Evolutionary conservation across 1,284 basidiomycete species (phyloP), one percentile per base, ranked within the genome.

Genomic region (Mrakiaceae sp.): DNA sequence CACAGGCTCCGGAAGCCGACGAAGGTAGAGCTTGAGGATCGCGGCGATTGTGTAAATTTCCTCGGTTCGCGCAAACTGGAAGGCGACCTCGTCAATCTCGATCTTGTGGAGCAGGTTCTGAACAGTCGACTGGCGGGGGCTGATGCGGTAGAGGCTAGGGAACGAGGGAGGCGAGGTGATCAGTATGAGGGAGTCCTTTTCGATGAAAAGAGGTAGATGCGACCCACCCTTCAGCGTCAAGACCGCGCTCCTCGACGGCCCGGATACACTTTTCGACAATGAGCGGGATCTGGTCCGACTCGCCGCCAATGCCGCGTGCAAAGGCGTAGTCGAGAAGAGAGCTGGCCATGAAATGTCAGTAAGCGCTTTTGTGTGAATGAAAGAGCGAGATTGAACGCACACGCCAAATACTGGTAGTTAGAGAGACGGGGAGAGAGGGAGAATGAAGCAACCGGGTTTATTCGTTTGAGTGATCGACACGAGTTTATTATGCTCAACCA

Each of bases 1-100:
- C n/a, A 98, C 81, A 0, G 94, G 89, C 70, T 94, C 90, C 0
- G 95, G 93, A 3, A 98, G 79, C 72, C 94, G 90, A 46, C 95
- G 86, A 50, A 99, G 80, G 78, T 92, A 94, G 52, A 88, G 79
- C 87, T 98, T 98, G 64, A 99, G 78, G 58, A 98, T 81, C 0
- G 90, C 91, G 4, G 90, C 84, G n/a, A 97, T 87, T 9, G 87
- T 88, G 72, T 86, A 89, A 0, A 94, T 82, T 72, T 98, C 96
- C 71, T 96, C 90, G 56, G 83, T 82, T 5, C 81, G 76, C 10
- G 81, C 78, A 72, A 98, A 95, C 63, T 82, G 77, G 75, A 98
- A 98, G 4, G 79, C 78, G n/a, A 80, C 77, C 76, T 98, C 96
- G 73, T 96, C 87, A 69, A 85, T 85, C 76, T 98, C 95, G 66